Base-by-base conservation (phyloP, 805 yeast species). In the Yarrowia yakushimensis region DNA sequence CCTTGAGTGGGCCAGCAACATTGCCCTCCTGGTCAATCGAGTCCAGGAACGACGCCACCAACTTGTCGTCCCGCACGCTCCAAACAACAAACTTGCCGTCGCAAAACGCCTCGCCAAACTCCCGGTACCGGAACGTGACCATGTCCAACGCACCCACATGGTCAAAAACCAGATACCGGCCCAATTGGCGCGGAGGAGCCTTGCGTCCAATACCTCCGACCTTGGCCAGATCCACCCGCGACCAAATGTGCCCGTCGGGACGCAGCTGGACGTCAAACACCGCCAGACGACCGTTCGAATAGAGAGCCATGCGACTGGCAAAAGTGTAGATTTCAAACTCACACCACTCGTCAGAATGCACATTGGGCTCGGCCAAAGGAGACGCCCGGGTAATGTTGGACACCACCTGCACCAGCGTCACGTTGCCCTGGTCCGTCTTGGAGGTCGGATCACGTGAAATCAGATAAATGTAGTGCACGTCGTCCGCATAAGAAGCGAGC, bases 321-420 rank as follows among this genome's bases (percentile, higher is more conserved):
- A 34, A 52, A 2, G 59, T 52, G 59, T 30, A 52, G 17, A 52
- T 52, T 3, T 52, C 59, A 36, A 52, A 52, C 31, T 34, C 43
- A 18, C 59, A 34, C 59, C 42, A 52, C n/a, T 34, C 42, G 33
- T 52, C 43, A 2, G 59, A 30, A 25, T 25, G 23, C 7, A 52
- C 31, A 25, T 36, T 52, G 12, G 59, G 42, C 7, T 23, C 59
- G 0, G 59, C n/a, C 22, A 52, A 15, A 8, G 59, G 59, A 17
- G 59, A 34, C 2, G 42, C 30, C 3, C 59, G 25, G 3, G 59
- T 36, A 18, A 52, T 52, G 33, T 52, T 52, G 31, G 59, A 25
- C 7, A 52, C 36, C 9, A 52, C 59, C 22, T 52, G 59, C 3
- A 52, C n/a, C 5, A 52, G 9, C 3, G 43, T 25, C 12, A 52